Evolutionary conservation across 805 yeast species (phyloP).

Genomic region (Wickerhamiella shivajii): DNA sequence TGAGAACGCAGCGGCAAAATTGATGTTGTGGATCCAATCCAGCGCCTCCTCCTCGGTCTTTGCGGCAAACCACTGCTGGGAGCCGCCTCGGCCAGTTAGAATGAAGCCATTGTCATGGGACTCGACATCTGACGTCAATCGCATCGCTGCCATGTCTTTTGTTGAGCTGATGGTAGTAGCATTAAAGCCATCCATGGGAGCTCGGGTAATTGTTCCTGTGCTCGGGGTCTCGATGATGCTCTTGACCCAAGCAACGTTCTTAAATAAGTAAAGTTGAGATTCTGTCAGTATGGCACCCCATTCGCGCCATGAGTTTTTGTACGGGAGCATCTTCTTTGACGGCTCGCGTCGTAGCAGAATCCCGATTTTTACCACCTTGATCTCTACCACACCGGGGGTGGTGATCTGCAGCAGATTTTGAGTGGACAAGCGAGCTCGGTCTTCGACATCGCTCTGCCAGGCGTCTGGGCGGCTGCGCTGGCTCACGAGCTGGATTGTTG

Average conservation of each 20-base stretch:
- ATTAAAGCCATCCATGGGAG: constrained; percentile 26
- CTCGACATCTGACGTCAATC: constrained; percentile 8
- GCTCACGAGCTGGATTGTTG: constrained; percentile 25
- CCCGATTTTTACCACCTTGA: constrained; percentile 28
- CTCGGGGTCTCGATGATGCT: constrained; percentile 13
- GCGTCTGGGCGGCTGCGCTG: constrained; percentile 28
- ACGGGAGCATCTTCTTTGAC: constrained; percentile 20
- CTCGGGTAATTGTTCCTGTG: constrained; percentile 16
- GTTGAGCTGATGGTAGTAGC: constrained; percentile 26
- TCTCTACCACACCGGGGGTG: constrained; percentile 26
- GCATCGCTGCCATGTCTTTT: constrained; percentile 30
- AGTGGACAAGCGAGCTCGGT: constrained; percentile 14
- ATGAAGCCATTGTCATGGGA: constrained; percentile 17
- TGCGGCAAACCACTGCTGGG: constrained; percentile 30
- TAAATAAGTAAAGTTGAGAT: constrained; percentile 29
- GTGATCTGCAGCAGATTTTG: constrained; percentile 18
- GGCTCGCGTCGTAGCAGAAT: constrained; percentile 24
- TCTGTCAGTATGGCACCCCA: constrained; percentile 31
- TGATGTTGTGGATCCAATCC: constrained; percentile 48
- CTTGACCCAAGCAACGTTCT: constrained; percentile 26
- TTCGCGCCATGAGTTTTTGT: constrained; percentile 25
- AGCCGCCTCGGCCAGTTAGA: constrained; percentile 21
- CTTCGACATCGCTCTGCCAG: constrained; percentile 13
- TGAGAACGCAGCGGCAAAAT: constrained; percentile 36
- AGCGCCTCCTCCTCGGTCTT: constrained; percentile 31